Base-by-base conservation (phyloP, 352 stramenopile genomes). In the Globisporangium orthogonon region DNA sequence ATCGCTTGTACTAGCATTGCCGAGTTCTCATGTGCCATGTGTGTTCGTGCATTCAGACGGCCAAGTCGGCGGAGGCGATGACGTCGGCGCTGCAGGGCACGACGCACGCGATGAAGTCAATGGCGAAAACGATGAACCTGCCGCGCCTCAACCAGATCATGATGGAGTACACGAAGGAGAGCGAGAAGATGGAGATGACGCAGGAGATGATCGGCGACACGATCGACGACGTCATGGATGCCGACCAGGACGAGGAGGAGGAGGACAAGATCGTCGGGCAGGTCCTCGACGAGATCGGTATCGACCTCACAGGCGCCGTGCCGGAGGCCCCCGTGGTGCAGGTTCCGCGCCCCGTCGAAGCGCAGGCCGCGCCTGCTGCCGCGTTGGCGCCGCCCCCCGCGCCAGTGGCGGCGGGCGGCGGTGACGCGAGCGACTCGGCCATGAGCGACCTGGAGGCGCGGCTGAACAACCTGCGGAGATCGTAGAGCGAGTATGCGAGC, bases 191-290 rank as follows among this genome's bases (percentile, higher is more conserved):
- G 60, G 96, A 99, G 73, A 96, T 99, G 77, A 97, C 96, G 62
- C 91, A 98, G 71, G 97, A 99, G 78, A 98, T 98, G 68, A 95
- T 99, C 64, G 94, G 95, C 43, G 97, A 99, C 65, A 96, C 94
- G 4, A 96, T 99, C 49, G 97, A 98, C 70, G 95, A 98, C 80
- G 94, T 96, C 50, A 93, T 99, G 75, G 94, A 96, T 43, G 87
- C 91, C 50, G 94, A 98, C 53, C 86, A 91, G 56, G 91, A 97
- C 69, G 94, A 97, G 64, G 95, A 98, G 61, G 94, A 98, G 65
- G 91, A 98, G 71, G 95, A 98, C 45, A 87, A 92, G 63, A 97
- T 99, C 66, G 95, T 99, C 18, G 87, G 78, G 43, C 94, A 98
- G 70, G 94, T 99, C n/a, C 71, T 99, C 45, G 95, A 98, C 76